Evolutionary conservation across 352 stramenopile species (phyloP).

Genomic region (Globisporangium lucens): DNA sequence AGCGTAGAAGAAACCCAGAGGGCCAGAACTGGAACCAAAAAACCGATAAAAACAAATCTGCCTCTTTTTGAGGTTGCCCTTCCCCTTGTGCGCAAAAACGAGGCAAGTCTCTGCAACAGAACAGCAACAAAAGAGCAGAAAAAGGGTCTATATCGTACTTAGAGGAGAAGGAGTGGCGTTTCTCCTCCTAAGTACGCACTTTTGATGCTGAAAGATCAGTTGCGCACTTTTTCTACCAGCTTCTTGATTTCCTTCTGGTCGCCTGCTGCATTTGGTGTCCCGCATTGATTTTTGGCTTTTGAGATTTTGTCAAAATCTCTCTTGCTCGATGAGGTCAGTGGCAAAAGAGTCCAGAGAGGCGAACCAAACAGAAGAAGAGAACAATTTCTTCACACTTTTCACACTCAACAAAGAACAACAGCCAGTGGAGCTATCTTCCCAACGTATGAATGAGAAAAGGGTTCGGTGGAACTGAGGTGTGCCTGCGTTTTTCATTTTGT

Average conservation of each 20-base stretch:
- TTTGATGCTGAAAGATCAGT: not conserved
- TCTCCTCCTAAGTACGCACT: not conserved
- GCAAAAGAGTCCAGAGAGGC: not conserved
- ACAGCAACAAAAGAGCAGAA: not conserved
- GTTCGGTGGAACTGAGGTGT: no score
- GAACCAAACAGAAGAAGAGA: not conserved
- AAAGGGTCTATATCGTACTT: not conserved
- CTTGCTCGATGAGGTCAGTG: not conserved
- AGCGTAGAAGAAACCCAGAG: not conserved
- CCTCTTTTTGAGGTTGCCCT: not conserved
- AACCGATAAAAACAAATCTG: not conserved
- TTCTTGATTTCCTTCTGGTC: not conserved
- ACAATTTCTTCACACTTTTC: not conserved
- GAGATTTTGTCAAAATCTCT: no score
- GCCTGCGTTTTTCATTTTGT: no score
- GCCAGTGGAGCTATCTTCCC: not conserved
- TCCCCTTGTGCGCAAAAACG: not conserved
- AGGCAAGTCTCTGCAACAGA: not conserved
- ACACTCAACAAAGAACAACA: not conserved
- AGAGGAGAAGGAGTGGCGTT: not conserved
- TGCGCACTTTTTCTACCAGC: not conserved
- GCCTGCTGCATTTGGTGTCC: not conserved
- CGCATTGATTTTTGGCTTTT: no score
- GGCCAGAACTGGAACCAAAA: not conserved
- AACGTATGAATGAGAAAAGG: slow-evolving; percentile 6